Base-by-base conservation (phyloP, 2,329 filamentous ascomycete species). In the Phoma sp. region DNA sequence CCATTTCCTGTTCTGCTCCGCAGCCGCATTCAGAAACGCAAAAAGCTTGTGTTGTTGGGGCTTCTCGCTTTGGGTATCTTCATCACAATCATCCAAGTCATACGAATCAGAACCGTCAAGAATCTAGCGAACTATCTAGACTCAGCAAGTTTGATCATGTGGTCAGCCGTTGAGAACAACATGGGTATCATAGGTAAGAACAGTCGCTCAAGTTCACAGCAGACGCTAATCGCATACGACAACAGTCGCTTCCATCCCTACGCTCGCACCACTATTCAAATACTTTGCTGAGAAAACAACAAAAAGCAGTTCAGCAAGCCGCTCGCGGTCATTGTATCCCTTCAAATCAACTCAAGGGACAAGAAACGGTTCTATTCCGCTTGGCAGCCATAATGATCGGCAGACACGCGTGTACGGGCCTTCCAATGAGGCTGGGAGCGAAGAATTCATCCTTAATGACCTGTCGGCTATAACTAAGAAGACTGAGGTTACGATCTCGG, bases 121-220 rank as follows among this genome's bases (percentile, higher is more conserved):
- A 58, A 46, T 10, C 40, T 61, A 5, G 45, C 57, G 30, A 60
- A 61, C 40, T 61, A 61, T 7, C 59, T 61, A 30, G 57, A 61
- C 30, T 61, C 57, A 2, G 27, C 45, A 7, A 57, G 49, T 4
- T 37, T 60, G 13, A 61, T 61, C n/a, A 58, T 62, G 57, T 60
- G 59, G 59, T 62, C 59, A 7, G 40, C 54, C 3, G 40, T 62
- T 13, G 59, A 60, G 24, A 62, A 62, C 35, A 62, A 62, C 10
- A n/a, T 60, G 18, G 59, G 59, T 8, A 59, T 62, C 14, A 58
- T 62, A 13, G 32, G 42, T 36, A 32, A 7, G 32, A 8, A 18
- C n/a, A 29, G 27, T 29, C 27, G 27, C 9, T 6, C 6, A 29
- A 29, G 9, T 29, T 9, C 6, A 7, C 27, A 29, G 27, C 27